Evolutionary conservation across 148 eudicot genomes (phyloP).

Genomic region (Diospyros kaki): DNA sequence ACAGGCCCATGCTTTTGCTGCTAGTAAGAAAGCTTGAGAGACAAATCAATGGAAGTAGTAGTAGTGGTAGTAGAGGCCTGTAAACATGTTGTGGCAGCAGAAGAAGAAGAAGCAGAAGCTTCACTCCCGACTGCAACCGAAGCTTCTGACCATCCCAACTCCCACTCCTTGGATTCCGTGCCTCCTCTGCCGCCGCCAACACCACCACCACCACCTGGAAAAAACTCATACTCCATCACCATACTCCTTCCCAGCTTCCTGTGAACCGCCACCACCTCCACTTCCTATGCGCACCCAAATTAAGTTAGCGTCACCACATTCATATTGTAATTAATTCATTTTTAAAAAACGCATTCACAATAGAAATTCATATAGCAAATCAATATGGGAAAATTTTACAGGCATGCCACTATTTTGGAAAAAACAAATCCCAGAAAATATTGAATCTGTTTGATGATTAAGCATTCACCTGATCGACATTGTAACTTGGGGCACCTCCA

Average conservation of each 20-base stretch:
- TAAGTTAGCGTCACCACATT: background rate
- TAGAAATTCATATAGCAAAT: background rate
- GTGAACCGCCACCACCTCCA: constrained; percentile 44
- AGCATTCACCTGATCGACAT: constrained; percentile 10
- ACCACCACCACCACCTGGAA: constrained; percentile 23
- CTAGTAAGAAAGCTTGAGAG: constrained; percentile 55
- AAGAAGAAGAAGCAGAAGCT: constrained; percentile 19
- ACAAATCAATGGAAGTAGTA: constrained; percentile 45
- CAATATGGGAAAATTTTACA: background rate
- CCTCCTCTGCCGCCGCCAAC: constrained; percentile 9
- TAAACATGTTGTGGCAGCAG: constrained; percentile 16
- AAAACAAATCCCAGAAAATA: too few species aligned
- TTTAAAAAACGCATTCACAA: too few species aligned
- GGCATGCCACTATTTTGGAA: too few species aligned
- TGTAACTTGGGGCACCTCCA: constrained; percentile 2
- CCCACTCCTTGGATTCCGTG: constrained; percentile 21
- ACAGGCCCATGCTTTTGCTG: background rate
- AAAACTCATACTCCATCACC: constrained; percentile 60
- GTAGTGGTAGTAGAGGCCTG: constrained; percentile 3
- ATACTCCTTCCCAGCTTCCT: constrained; percentile 25
- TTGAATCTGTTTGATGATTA: background rate
- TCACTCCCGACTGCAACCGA: constrained; percentile 18
- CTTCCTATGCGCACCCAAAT: constrained; percentile 9
- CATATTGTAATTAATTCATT: too few species aligned
- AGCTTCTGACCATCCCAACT: constrained; percentile 26